Base-by-base conservation (phyloP, 768 basidiomycete genomes). In the Boletus tomentosulus region DNA sequence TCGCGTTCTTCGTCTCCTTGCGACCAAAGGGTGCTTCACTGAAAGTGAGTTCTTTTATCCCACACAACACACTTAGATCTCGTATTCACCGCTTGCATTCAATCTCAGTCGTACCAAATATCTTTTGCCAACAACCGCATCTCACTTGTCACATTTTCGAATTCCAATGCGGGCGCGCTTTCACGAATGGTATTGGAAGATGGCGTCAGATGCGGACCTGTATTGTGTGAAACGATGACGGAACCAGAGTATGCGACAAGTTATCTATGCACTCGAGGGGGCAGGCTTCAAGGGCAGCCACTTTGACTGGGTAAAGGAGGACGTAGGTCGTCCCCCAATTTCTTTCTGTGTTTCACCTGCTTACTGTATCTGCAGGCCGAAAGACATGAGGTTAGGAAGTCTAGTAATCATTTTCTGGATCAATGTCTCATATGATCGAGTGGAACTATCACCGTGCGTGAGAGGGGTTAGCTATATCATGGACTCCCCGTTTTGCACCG, bases 111-210 rank as follows among this genome's bases (percentile, higher is more conserved):
- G 48, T 57, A 9, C 58, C 59, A 9, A 61, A 70, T 16, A 51
- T 19, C 51, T 0, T 72, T 69, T 55, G 65, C 69, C 11, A 72
- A 72, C 49, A 73, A 67, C 42, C 71, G 68, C n/a, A 58, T 71
- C 27, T 73, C 71, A 3, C 61, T 69, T 9, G 44, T 66, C 1
- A 60, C 67, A 8, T 57, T 53, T 39, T 61, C 63, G 11, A 48
- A 8, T 30, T 62, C 49, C 22, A 39, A 53, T 28, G 12, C 54
- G 0, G 58, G 57, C 4, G 60, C 48, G 13, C 50, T 63, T 9
- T 48, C 53, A 0, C 53, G 52, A 10, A 34, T 57, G 16, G 31
- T 50, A 9, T 28, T 51, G 2, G 56, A 57, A 25, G 57, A 65
- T 47, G 45, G 53, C 12, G 46, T 56, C 12, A 50, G 50, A 44